Base-by-base conservation (phyloP, 305 asterid genomes). In the Salvia sclarea region DNA sequence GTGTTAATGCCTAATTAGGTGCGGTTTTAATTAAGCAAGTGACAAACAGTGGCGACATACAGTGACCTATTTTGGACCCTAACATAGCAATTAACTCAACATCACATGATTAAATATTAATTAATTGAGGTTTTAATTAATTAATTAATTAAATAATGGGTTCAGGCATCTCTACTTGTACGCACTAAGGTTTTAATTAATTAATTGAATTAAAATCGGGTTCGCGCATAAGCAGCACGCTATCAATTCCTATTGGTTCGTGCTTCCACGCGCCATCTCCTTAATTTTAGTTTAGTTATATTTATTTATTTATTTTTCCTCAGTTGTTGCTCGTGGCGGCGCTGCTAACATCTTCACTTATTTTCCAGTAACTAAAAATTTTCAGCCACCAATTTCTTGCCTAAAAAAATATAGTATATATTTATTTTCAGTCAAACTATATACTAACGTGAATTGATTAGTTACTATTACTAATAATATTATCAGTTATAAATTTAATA, bases 291-390 rank as follows among this genome's bases (percentile, higher is more conserved):
- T 2, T 52, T 6, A 20, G 5, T 25, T 38, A 5, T 31, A 2
- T 5, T 2, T 52, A 2, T 12, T 4, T 52, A 40, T 0, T 31
- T 33, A 14, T 18, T 20, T 58, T 9, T 49, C 68, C 33, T 21
- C 35, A 33, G 10, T 59, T 59, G 68, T 60, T 69, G 64, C 66
- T 22, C 53, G 30, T 64, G 71, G 71, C 76, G 71, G 76, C 76
- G 76, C 53, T 44, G 22, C 60, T 62, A n/a, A n/a, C 41, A 8
- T 2, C 52, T 8, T 8, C n/a, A 14, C 33, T 31, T 12, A 0
- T 12, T 54, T 58, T 40, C 17, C 9, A 7, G 4, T 53, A 24
- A 53, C 5, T 53, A 53, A 3, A 48, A 48, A 0, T 48, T 48
- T 7, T 48, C 30, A 25, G 4, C 30, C 30, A 25, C 30, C 30